phyloP scores from a whole-genome alignment of 116 monocot genomes.

The Trichopus zeylanicus region DNA sequence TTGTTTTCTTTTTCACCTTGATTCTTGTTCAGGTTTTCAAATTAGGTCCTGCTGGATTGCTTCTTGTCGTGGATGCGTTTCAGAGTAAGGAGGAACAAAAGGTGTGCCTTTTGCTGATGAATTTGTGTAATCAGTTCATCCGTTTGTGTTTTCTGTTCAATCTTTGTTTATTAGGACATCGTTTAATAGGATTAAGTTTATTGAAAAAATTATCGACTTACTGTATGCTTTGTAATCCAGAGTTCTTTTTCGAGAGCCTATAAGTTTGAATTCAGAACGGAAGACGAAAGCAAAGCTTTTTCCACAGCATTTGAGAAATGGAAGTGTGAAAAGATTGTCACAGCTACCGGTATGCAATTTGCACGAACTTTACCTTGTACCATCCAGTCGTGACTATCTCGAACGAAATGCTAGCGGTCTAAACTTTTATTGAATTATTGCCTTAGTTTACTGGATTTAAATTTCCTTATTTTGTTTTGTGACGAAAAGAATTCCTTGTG shows the following conservation, averaged over 20 bases:
- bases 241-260: constrained; percentile 44
- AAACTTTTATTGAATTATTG: no score
- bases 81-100: constrained; percentile 10
- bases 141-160: neutral
- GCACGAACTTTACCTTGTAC: neutral
- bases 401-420: no score
- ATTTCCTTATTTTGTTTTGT: no score
- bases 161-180: neutral
- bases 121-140: neutral
- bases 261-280: constrained; percentile 43
- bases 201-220: neutral
- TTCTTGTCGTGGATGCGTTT: constrained; percentile 29
- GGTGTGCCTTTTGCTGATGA: constrained; percentile 10
- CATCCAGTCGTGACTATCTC: neutral
- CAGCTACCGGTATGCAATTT: constrained; percentile 28
- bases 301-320: constrained; percentile 36
- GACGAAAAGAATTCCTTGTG: no score
- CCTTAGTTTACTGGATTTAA: no score
- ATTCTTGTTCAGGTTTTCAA: constrained; percentile 28
- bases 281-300: constrained; percentile 41
- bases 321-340: constrained; percentile 22
- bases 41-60: constrained; percentile 30
- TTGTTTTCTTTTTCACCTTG: neutral
- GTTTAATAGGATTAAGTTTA: no score
- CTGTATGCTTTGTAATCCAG: constrained; percentile 21